Evolutionary conservation across 495 filamentous ascomycete species (phyloP), one percentile per base, ranked within the genome.

Genomic region (Penicillium canariense): DNA sequence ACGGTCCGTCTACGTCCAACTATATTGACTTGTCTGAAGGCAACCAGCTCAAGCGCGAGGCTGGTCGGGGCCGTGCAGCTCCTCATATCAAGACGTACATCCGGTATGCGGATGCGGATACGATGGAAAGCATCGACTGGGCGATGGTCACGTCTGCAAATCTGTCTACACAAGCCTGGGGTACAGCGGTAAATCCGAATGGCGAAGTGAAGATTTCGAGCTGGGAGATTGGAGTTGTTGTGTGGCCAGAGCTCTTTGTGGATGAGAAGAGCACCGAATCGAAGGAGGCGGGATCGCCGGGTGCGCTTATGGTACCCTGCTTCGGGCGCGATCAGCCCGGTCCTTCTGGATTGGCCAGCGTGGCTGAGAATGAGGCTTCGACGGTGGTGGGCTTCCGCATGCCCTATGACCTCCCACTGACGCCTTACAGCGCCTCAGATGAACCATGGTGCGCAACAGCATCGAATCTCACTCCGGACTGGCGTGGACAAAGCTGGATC

Each of bases 71-170:
- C n/a, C 78, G 82, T n/a, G 91, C 91, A 4, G 91, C 91, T 3
- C 91, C 91, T 0, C 91, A 96, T 63, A 88, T 96, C 58, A 96
- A 96, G 67, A 96, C 91, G 0, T 96, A 94, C 52, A 84, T 93
- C 42, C 83, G 89, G 4, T 95, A 86, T 62, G 63, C 75, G 9
- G 71, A 83, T 48, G 32, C 55, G 26, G 42, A 65, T 6, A 61
- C 54, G 1, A 73, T 77, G 55, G 68, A 69, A 1, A 67, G 55
- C 0, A 89, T 96, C 32, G 89, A 93, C 60, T 96, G 91, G 91
- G 90, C 89, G 17, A 79, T 96, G 59, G 63, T 94, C 6, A 91
- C 89, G 1, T 90, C 88, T 8, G 90, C 91, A 12, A 96, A 96
- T 60, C 69, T 96, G 4, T 93, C 88, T 0, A 95, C 84, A 50